These are phyloP conservation scores for Pilatotrama ljubarskyi DNA, from an alignment of 768 basidiomycete species.

Conservation along the genomic window DNA sequence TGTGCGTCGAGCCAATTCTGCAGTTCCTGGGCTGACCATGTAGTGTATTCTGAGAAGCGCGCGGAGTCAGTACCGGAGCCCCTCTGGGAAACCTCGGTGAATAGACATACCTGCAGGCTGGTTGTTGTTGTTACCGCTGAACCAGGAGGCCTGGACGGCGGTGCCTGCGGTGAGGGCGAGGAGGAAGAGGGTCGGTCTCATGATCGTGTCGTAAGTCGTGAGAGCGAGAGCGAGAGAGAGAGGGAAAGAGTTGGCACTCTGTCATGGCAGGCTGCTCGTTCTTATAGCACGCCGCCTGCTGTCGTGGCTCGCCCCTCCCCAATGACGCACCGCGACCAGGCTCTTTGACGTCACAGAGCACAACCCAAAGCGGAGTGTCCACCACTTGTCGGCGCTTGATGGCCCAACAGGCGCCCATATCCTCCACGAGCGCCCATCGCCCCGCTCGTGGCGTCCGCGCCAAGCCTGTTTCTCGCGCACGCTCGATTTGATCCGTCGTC, in stretches of 20 bases:
- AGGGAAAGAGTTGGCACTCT: neutral
- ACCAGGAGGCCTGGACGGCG: slow-evolving; percentile 34
- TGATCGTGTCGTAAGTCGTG: slow-evolving; percentile 16
- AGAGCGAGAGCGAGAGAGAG: slow-evolving; percentile 9
- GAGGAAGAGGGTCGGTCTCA: slow-evolving; percentile 24
- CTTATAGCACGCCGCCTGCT: slow-evolving; percentile 3
- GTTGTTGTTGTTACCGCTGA: slow-evolving; percentile 28
- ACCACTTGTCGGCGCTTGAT: neutral
- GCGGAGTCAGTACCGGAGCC: slow-evolving; percentile 21
- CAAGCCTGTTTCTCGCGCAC: neutral
- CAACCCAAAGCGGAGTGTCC: neutral
- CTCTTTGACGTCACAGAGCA: slow-evolving; percentile 5
- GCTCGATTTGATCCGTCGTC: neutral
- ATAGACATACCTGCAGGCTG: slow-evolving; percentile 32
- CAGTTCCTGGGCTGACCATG: slow-evolving; percentile 68
- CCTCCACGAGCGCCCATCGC: neutral
- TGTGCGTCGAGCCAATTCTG: slow-evolving; percentile 70
- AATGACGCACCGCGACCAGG: slow-evolving; percentile 13
- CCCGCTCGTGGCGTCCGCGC: neutral
- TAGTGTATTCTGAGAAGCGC: slow-evolving; percentile 35
- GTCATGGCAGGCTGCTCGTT: neutral
- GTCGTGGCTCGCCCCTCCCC: slow-evolving; percentile 13
- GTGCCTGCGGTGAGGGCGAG: slow-evolving; percentile 33
- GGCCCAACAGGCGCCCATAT: neutral
- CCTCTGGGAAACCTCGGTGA: neutral